Conservation (phyloP, 768 basidiomycete species). For the Mycena albidolilacea region DNA sequence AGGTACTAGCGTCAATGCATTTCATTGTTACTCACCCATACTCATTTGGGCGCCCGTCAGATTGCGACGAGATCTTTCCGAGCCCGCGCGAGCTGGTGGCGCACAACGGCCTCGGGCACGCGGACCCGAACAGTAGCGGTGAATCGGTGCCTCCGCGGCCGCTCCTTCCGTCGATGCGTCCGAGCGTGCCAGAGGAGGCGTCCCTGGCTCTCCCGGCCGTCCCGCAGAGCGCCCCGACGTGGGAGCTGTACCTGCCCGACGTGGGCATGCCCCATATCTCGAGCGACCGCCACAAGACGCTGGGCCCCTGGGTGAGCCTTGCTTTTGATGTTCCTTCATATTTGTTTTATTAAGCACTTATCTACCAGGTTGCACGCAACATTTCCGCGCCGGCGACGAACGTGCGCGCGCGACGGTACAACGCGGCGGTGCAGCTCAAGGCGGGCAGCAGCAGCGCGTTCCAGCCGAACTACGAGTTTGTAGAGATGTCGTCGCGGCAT, state of each 20-base stretch:
- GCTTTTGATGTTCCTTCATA: background rate
- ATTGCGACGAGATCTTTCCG: slow-evolving; percentile 66
- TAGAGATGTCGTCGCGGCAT: slow-evolving; percentile 57
- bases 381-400: slow-evolving; percentile 55
- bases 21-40: slow-evolving; percentile 10
- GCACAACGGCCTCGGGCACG: slow-evolving; percentile 65
- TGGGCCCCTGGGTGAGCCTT: slow-evolving; percentile 69
- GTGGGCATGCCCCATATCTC: slow-evolving; percentile 64
- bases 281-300: slow-evolving; percentile 61
- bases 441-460: slow-evolving; percentile 19
- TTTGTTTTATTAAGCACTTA: background rate
- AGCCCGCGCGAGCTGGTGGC: slow-evolving; percentile 62
- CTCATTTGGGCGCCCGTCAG: slow-evolving; percentile 51
- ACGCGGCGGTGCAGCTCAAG: slow-evolving; percentile 53
- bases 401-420: slow-evolving; percentile 56
- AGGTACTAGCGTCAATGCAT: slow-evolving; percentile 54
- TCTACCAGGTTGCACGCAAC: slow-evolving; percentile 60
- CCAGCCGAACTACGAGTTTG: slow-evolving; percentile 67
- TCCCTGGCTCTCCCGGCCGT: slow-evolving; percentile 52
- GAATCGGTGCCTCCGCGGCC: slow-evolving; percentile 32
- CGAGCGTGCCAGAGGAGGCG: slow-evolving; percentile 50
- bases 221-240: slow-evolving; percentile 64
- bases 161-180: slow-evolving; percentile 54
- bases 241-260: slow-evolving; percentile 61
- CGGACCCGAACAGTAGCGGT: slow-evolving; percentile 48